Evolutionary conservation across 805 yeast species (phyloP).

Genomic region (Schizosaccharomyces cryophilus): DNA sequence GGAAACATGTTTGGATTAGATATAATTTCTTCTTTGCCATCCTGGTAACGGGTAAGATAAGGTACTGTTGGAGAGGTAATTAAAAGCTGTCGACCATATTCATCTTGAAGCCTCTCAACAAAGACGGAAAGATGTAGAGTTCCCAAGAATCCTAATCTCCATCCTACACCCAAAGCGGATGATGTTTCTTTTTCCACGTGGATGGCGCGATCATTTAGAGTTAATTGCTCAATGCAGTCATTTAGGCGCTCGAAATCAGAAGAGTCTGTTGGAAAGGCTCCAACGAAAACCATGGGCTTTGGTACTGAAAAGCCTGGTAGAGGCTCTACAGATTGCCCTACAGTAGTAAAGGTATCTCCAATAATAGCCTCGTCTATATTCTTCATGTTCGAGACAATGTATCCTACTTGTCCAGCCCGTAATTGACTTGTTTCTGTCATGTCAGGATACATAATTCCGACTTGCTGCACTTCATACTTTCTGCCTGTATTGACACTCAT

Average conservation of each 20-base stretch:
- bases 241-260: slow-evolving; percentile 70
- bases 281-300: slow-evolving; percentile 91
- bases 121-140: slow-evolving; percentile 88
- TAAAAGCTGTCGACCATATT: slow-evolving; percentile 77
- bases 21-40: slow-evolving; percentile 39
- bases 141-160: slow-evolving; percentile 90
- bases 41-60: slow-evolving; percentile 43
- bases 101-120: slow-evolving; percentile 73
- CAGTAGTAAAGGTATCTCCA: slow-evolving; percentile 68
- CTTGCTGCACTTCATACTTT: slow-evolving; percentile 69
- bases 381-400: slow-evolving; percentile 84
- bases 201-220: slow-evolving; percentile 78
- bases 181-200: slow-evolving; percentile 75
- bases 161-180: slow-evolving; percentile 85
- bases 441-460: slow-evolving; percentile 91
- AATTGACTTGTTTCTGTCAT: slow-evolving; percentile 37
- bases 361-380: slow-evolving; percentile 62
- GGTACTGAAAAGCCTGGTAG: slow-evolving; percentile 90
- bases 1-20: slow-evolving; percentile 92
- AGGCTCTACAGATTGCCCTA: slow-evolving; percentile 32
- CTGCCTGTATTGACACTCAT: slow-evolving; percentile 52
- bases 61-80: slow-evolving; percentile 94
- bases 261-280: slow-evolving; percentile 93
- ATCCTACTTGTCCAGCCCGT: slow-evolving; percentile 83
- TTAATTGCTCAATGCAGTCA: slow-evolving; percentile 69